These are phyloP conservation scores for Gastrolobium villosum DNA, from an alignment of 306 rosid genomes.

Conservation along the genomic window DNA sequence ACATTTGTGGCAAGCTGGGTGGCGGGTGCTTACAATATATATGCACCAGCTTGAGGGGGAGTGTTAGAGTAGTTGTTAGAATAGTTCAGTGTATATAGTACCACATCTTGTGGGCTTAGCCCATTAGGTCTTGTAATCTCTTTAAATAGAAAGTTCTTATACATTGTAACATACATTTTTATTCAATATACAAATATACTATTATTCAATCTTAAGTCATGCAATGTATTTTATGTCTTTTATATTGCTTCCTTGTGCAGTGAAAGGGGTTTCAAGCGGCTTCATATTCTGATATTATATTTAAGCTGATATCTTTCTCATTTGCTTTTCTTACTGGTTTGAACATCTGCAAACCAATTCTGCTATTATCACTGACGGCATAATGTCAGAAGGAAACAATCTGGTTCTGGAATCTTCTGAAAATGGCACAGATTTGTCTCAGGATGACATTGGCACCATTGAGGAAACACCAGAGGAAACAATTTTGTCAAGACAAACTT, in stretches of 20 bases:
- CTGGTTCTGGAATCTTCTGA: constrained; percentile 75
- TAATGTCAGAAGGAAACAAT: constrained; percentile 76
- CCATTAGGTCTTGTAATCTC: too few relatives aligned
- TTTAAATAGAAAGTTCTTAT: too few relatives aligned
- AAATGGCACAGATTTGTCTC: constrained; percentile 82
- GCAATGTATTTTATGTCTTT: not conserved
- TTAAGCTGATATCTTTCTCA: not conserved
- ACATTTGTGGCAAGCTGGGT: too few relatives aligned
- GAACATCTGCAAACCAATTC: constrained; percentile 33
- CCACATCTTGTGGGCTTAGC: too few relatives aligned
- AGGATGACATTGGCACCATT: constrained; percentile 73
- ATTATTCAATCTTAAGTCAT: not conserved
- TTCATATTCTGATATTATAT: constrained; percentile 29
- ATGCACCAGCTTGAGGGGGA: too few relatives aligned
- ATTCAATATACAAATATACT: too few relatives aligned
- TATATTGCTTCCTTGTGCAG: constrained; percentile 9
- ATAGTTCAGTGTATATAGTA: too few relatives aligned
- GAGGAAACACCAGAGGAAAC: constrained; percentile 75
- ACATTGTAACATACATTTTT: too few relatives aligned
- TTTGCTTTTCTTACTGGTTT: constrained; percentile 47
- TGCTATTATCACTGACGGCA: constrained; percentile 26
- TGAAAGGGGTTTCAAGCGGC: not conserved
- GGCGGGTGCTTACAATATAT: too few relatives aligned
- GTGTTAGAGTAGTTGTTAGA: too few relatives aligned
- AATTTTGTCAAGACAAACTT: constrained; percentile 81